Conservation (phyloP, 495 filamentous ascomycete genomes). For the Amorphotheca resinae region DNA sequence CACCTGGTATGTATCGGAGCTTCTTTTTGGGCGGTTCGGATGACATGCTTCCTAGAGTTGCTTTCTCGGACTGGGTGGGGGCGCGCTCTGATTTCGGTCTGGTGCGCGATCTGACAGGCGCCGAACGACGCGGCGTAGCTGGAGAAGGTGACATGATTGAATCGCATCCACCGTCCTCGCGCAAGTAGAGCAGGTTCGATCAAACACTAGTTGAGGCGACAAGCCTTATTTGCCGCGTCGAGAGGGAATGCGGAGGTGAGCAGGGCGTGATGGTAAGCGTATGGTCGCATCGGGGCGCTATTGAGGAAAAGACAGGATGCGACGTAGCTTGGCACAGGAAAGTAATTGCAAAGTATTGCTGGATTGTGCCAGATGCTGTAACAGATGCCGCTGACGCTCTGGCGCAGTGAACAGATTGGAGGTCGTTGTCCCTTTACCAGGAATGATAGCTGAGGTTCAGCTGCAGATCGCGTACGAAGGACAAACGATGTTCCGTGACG, state of each 20-base stretch:
- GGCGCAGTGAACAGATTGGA: too few relatives aligned
- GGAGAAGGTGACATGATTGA: conserved; percentile 15
- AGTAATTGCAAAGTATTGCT: too few relatives aligned
- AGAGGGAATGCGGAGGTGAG: conserved; percentile 11
- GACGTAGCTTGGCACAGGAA: too few relatives aligned
- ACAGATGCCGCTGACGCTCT: too few relatives aligned
- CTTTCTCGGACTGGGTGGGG: conserved; percentile 7
- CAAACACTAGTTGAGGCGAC: not conserved
- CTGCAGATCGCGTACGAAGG: too few relatives aligned
- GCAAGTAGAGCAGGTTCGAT: too few relatives aligned
- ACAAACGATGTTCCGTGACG: too few relatives aligned
- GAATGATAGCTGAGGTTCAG: too few relatives aligned
- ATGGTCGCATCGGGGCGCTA: conserved; percentile 9
- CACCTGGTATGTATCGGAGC: conserved; percentile 58
- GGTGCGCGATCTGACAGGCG: conserved; percentile 12
- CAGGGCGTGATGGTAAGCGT: conserved; percentile 1
- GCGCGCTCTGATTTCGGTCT: conserved; percentile 15
- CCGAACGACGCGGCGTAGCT: conserved; percentile 15
- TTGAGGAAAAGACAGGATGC: not conserved
- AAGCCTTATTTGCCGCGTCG: conserved; percentile 2
- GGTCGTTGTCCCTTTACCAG: too few relatives aligned
- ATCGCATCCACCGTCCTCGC: not conserved
- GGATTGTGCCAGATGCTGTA: too few relatives aligned
- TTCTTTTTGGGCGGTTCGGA: conserved; percentile 42
- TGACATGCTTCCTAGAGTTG: conserved; percentile 26